Conservation (phyloP, 2,329 filamentous ascomycete species). For the Trichoderma asperellum region DNA sequence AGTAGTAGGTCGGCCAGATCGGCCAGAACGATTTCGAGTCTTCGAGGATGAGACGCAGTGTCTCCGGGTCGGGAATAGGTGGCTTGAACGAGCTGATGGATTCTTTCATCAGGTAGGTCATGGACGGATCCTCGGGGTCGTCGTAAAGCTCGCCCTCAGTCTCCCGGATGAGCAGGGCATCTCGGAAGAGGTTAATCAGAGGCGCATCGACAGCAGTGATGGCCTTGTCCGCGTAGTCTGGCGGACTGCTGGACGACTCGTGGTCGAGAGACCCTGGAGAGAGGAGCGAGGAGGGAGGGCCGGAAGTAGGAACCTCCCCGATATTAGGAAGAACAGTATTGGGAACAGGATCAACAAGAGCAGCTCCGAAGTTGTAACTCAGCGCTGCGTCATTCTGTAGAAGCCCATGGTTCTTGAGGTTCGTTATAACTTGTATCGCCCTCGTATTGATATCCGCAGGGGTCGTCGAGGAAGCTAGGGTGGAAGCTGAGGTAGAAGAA, state of each 20-base stretch:
- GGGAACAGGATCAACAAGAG: not conserved
- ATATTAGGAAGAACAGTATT: not conserved
- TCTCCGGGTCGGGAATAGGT: slow-evolving; percentile 20
- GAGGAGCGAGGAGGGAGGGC: slow-evolving; percentile 14
- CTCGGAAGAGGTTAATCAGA: slow-evolving; percentile 27
- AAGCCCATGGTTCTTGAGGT: slow-evolving; percentile 11
- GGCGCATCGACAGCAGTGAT: slow-evolving; percentile 20
- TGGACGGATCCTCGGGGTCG: slow-evolving; percentile 22
- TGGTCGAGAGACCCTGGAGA: slow-evolving; percentile 13
- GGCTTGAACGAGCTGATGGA: slow-evolving; percentile 29
- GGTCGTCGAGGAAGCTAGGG: not conserved
- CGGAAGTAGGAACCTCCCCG: not conserved
- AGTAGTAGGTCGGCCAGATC: slow-evolving; percentile 34
- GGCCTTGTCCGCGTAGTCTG: slow-evolving; percentile 8
- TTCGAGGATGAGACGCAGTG: slow-evolving; percentile 32
- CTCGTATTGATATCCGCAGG: not conserved
- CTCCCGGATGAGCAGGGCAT: slow-evolving; percentile 28
- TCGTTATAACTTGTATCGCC: slow-evolving; percentile 13
- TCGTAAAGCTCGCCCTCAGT: slow-evolving; percentile 23
- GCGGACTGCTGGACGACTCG: not conserved
- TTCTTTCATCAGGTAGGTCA: slow-evolving; percentile 16
- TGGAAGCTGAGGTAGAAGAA: not conserved
- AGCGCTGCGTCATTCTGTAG: not conserved
- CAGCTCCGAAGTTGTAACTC: not conserved
- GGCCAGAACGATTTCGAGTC: slow-evolving; percentile 35